Conservation (phyloP, 75 land plant species). For the Gnetum montanum region DNA sequence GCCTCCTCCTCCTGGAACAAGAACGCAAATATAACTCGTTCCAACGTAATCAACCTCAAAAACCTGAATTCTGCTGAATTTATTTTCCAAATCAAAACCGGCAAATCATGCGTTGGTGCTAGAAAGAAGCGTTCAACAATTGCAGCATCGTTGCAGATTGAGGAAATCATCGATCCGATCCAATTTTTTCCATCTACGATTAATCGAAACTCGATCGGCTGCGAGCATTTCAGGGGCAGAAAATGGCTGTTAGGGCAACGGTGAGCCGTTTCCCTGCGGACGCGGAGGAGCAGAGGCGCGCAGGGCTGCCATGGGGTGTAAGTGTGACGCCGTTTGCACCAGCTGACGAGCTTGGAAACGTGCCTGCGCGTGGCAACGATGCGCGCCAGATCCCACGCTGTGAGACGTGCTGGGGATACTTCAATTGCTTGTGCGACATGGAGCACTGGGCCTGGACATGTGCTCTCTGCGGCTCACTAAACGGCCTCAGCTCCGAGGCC, state of each 20-base stretch:
- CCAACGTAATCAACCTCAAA: too few species aligned
- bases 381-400: constrained; percentile 83
- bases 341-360: constrained; percentile 60
- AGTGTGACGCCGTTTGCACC: constrained; percentile 76
- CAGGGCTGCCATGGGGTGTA: constrained; percentile 90
- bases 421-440: constrained; percentile 72
- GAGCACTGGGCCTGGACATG: constrained; percentile 93
- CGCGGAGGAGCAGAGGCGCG: constrained; percentile 53
- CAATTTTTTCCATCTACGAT: too few species aligned
- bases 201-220: too few species aligned
- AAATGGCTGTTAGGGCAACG: constrained; percentile 80
- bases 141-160: too few species aligned
- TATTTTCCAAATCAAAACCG: too few species aligned
- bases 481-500: constrained; percentile 43
- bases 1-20: too few species aligned
- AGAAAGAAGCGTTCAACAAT: too few species aligned
- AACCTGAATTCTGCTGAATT: too few species aligned
- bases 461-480: constrained; percentile 71
- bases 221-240: too few species aligned
- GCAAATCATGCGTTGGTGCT: too few species aligned
- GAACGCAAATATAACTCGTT: too few species aligned
- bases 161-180: too few species aligned
- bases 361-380: constrained; percentile 45
- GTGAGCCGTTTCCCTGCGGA: constrained; percentile 63
- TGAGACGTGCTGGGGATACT: constrained; percentile 93